Base-by-base conservation (phyloP, 345 rosid genomes). In the Gossypium rotundifolium region DNA sequence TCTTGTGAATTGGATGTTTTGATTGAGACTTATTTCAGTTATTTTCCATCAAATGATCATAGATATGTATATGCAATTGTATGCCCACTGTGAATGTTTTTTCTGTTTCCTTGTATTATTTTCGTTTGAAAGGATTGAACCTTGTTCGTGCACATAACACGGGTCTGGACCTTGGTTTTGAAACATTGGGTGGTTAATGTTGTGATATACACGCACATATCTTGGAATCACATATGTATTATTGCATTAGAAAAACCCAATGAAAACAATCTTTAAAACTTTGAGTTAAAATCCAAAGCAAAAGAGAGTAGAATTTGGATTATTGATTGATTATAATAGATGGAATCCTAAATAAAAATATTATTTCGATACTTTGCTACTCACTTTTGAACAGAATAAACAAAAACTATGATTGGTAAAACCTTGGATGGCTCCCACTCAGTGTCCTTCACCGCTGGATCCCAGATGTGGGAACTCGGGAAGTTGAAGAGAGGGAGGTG, bases 401-500 rank as follows among this genome's bases (percentile, higher is more conserved):
- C 23, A 8, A 18, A 18, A n/a, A 23, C 25, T 18, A 20, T 7
- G 16, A 27, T 69, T 27, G 13, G 16, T 51, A 1, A 65, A 42
- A n/a, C 65, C 65, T 25, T 2, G 11, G 40, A 42, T 38, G 74
- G 55, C 55, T 33, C 7, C 40, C 40, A 33, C 40, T 46, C 40
- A 45, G 17, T 16, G 42, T 71, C 78, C 72, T 25, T 75, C 83
- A 2, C 81, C 80, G 38, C 77, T 61, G 2, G 75, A 67, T 52
- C 84, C 77, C 2, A 83, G 78, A 6, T 82, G 87, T 17, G 83
- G 74, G 13, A 89, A 40, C 9, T 75, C 92, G 0, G 90, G 88
- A 57, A 88, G 54, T 25, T 70, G 77, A 27, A 93, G 65, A 42
- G 65, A 69, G 55, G 79, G 78, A 3, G 25, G 22, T 53, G 20